Percentiles rank a stretch among this genome's conserved stretches.
These are phyloP conservation scores for Besnoitia besnoiti DNA, from an alignment of 169 alveolate genomes.

Conservation along the genomic window DNA sequence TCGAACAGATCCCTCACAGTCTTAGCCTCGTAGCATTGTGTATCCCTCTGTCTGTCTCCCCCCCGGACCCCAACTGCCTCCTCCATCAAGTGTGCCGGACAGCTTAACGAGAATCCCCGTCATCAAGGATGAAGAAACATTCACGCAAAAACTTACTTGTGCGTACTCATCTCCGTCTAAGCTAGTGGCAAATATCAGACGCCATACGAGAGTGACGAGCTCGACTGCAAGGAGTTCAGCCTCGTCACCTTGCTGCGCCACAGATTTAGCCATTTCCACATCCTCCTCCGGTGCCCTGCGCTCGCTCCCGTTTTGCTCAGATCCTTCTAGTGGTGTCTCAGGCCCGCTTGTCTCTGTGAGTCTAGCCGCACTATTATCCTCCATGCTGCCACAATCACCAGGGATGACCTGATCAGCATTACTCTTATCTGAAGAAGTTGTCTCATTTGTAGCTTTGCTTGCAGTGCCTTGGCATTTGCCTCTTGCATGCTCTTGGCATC, in stretches of 20 bases:
- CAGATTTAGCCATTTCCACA: not conserved
- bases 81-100: too few species aligned
- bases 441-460: not conserved
- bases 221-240: slow-evolving; percentile 9
- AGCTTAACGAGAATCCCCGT: not conserved
- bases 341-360: not conserved
- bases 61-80: too few species aligned
- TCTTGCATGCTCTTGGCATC: not conserved
- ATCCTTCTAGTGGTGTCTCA: not conserved
- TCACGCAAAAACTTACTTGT: not conserved
- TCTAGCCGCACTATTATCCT: too few species aligned
- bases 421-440: not conserved
- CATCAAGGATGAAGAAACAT: not conserved
- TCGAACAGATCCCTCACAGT: too few species aligned
- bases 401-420: not conserved
- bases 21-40: too few species aligned
- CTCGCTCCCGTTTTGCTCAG: not conserved
- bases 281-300: not conserved
- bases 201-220: slow-evolving; percentile 45
- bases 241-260: not conserved
- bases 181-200: slow-evolving; percentile 49
- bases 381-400: not conserved
- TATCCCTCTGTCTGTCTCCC: too few species aligned
- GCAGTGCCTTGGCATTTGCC: not conserved
- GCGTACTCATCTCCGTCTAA: slow-evolving; percentile 51